Percentiles rank a stretch among this genome's conserved stretches.
phyloP scores from a whole-genome alignment of 2,329 filamentous ascomycete species.

The Shiraia bambusicola region DNA sequence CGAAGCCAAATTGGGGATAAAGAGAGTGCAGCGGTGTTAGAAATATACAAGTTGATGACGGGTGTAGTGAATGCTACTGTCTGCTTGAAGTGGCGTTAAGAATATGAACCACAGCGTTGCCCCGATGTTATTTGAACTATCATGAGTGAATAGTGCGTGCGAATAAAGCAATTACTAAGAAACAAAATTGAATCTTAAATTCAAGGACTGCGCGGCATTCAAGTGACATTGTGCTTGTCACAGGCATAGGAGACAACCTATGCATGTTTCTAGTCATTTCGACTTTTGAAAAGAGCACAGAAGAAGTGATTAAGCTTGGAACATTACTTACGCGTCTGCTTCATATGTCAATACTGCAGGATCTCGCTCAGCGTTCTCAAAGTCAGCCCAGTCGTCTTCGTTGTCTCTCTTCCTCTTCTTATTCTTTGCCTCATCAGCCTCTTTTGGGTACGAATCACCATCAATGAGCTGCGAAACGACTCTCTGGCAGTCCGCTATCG shows the following conservation, averaged over 20 bases:
- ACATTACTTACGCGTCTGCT: conserved; percentile 33
- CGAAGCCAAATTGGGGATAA: neutral
- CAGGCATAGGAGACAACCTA: no score
- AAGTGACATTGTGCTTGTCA: no score
- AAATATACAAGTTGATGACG: no score
- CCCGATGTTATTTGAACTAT: no score
- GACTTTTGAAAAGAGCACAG: neutral
- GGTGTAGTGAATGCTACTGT: no score
- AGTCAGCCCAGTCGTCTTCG: conserved; percentile 23
- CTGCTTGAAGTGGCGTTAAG: no score
- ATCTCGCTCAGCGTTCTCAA: conserved; percentile 23
- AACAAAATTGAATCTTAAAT: no score
- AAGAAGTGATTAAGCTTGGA: neutral
- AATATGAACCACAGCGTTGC: no score
- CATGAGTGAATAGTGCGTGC: no score
- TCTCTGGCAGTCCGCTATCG: conserved; percentile 25
- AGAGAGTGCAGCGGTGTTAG: no score
- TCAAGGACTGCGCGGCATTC: no score
- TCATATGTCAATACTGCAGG: conserved; percentile 15
- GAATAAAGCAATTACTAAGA: no score
- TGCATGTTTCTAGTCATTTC: neutral
- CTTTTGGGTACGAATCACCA: conserved; percentile 37
- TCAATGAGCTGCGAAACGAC: conserved; percentile 36
- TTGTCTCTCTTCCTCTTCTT: conserved; percentile 36
- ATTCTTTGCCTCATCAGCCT: conserved; percentile 26